A percentile compares a stretch with the other conserved stretches of the same genome.
These are phyloP conservation scores for Strobilomyces echinocephalus DNA, from an alignment of 768 basidiomycete genomes.

Conservation along the genomic window DNA sequence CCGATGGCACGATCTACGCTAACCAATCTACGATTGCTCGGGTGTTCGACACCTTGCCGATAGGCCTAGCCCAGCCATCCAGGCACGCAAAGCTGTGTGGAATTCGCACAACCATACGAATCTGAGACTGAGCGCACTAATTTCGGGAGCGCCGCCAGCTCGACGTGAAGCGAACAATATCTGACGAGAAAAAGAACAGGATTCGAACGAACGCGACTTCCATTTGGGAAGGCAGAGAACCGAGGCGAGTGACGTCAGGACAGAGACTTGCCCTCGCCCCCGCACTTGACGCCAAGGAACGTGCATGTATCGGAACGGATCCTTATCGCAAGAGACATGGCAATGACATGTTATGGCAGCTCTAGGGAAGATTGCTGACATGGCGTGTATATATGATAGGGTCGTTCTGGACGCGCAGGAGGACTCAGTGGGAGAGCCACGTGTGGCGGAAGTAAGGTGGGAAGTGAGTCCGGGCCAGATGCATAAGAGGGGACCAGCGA, in stretches of 20 bases:
- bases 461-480: not conserved
- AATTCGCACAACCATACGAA: not conserved
- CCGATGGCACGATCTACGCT: too few relatives aligned
- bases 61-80: not conserved
- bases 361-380: not conserved
- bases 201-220: not conserved
- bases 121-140: not conserved
- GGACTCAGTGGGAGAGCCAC: not conserved
- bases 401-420: not conserved
- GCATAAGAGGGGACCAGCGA: not conserved
- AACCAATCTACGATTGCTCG: not conserved
- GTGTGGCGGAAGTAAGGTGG: not conserved
- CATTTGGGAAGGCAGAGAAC: not conserved
- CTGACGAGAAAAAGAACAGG: not conserved
- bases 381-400: too few relatives aligned
- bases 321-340: not conserved
- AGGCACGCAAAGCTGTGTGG: not conserved
- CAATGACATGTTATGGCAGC: not conserved
- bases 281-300: not conserved
- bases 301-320: conserved; percentile 7
- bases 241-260: conserved; percentile 9
- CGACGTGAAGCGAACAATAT: not conserved
- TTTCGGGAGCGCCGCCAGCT: not conserved
- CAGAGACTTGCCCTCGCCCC: not conserved
- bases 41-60: not conserved